Evolutionary conservation across 2,329 filamentous ascomycete genomes (phyloP), one percentile per base, ranked within the genome.

Genomic region (Ceratocystis variospora): DNA sequence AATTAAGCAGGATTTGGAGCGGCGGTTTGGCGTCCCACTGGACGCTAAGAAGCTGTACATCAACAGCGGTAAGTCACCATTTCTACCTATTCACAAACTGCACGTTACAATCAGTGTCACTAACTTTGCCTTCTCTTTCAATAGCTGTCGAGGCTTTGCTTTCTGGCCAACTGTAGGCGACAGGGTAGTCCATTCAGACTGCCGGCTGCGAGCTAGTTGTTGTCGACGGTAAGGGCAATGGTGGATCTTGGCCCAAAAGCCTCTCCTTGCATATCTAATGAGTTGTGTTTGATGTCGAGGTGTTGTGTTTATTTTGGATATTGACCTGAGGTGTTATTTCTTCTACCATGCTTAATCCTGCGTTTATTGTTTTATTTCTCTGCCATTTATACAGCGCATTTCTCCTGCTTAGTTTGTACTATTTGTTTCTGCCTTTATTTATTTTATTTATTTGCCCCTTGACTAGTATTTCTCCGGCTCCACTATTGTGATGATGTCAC

Each of bases 31-130:
- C 69, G 86, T 96, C 69, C 84, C 86, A 68, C 82, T 99, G 68
- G 92, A 97, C 74, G 80, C 86, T 65, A 95, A 90, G 82, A 87
- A 92, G 76, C 85, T 89, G 67, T 99, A 96, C 76, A 97, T 99
- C 74, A 92, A 91, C 75, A 91, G 87, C 78, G 89, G 89, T 93
- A 86, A 78, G 87, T 83, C 3, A 50, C 19, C 12, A 8, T 19
- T 53, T 53, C 2, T 0, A 2, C 4, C 7, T 5, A 19, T 2
- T 8, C 48, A 70, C 53, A 15, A 25, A 33, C 41, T 63, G 15
- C 66, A 25, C 37, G n/a, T 55, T 31, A 15, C 61, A 31, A 10
- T 19, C 66, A 3, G 19, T n/a, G 22, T 50, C 46, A 41, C 63
- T 50, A 61, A 41, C 65, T 7, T 19, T 2, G 22, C 3, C 0